Evolutionary conservation across 176 grass and related monocot species (phyloP).

Genomic region (Cenchrus fungigraminus): DNA sequence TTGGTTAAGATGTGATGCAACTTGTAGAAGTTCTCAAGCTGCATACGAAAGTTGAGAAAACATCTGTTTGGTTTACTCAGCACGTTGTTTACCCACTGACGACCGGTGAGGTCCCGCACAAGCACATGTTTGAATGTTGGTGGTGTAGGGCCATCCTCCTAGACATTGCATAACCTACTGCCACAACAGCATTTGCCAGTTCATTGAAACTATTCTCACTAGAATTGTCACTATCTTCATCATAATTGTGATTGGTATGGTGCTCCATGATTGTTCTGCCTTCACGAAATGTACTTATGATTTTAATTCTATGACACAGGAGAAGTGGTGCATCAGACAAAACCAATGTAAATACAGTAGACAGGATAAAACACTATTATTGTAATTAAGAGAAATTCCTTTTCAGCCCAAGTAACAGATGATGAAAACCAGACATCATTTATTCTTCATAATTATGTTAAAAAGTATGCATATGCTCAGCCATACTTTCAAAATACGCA

Average conservation of each 20-base stretch:
- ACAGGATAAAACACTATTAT: too few relatives aligned
- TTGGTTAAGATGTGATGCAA: background rate
- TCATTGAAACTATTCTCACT: background rate
- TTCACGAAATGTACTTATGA: too few relatives aligned
- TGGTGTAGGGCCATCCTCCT: background rate
- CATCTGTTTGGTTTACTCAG: background rate
- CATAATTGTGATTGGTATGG: too few relatives aligned
- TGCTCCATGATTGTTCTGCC: too few relatives aligned
- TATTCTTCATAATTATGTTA: too few relatives aligned
- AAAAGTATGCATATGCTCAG: too few relatives aligned
- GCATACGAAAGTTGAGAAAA: background rate
- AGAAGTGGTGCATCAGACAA: too few relatives aligned
- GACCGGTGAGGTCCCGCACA: background rate
- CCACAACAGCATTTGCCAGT: background rate
- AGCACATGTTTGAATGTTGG: background rate
- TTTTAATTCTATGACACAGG: background rate
- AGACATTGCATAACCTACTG: background rate
- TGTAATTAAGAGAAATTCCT: too few relatives aligned
- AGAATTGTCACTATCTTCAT: background rate
- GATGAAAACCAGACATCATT: too few relatives aligned
- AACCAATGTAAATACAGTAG: too few relatives aligned
- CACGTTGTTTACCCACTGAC: background rate
- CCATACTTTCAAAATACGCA: too few relatives aligned
- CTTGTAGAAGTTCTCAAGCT: background rate
- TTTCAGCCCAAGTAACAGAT: too few relatives aligned